Percentiles rank a stretch among this genome's conserved stretches.
Conservation (phyloP, 2,329 filamentous ascomycete genomes). For the Ceratocystis destructans region DNA sequence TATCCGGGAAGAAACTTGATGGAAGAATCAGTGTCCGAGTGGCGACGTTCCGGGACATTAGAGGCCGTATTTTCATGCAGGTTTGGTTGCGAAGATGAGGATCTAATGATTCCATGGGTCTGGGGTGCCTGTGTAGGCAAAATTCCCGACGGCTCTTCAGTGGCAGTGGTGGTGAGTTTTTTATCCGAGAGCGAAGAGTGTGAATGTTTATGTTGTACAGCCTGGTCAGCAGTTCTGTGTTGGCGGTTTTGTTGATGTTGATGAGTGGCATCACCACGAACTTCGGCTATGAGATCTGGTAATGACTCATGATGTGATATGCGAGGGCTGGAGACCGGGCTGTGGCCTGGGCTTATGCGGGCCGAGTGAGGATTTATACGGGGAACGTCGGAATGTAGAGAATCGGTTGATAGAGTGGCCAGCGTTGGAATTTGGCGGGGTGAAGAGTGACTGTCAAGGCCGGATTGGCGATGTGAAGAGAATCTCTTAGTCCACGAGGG, state of each 20-base stretch:
- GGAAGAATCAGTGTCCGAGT: constrained; percentile 31
- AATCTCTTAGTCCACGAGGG: constrained; percentile 18
- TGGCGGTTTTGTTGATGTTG: not conserved
- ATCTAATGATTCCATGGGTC: not conserved
- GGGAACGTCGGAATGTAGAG: not conserved
- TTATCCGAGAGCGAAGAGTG: not conserved
- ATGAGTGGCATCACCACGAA: not conserved
- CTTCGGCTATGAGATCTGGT: not conserved
- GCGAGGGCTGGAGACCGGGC: not conserved
- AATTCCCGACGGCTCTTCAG: not conserved
- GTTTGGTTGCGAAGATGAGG: constrained; percentile 6
- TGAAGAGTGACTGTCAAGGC: constrained; percentile 14
- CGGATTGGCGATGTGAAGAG: constrained; percentile 18
- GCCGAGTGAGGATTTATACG: not conserved
- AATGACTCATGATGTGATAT: not conserved
- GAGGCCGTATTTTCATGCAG: not conserved
- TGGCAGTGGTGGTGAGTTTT: not conserved
- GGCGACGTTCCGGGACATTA: constrained; percentile 16
- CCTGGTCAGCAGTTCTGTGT: not conserved
- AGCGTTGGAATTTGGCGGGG: constrained; percentile 10
- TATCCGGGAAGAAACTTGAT: constrained; percentile 35
- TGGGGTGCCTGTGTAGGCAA: not conserved
- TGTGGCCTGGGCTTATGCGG: not conserved
- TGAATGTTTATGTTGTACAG: not conserved
- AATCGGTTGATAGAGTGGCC: not conserved